phyloP scores from a whole-genome alignment of 73 alveolate species.

The Breviolum minutum region DNA sequence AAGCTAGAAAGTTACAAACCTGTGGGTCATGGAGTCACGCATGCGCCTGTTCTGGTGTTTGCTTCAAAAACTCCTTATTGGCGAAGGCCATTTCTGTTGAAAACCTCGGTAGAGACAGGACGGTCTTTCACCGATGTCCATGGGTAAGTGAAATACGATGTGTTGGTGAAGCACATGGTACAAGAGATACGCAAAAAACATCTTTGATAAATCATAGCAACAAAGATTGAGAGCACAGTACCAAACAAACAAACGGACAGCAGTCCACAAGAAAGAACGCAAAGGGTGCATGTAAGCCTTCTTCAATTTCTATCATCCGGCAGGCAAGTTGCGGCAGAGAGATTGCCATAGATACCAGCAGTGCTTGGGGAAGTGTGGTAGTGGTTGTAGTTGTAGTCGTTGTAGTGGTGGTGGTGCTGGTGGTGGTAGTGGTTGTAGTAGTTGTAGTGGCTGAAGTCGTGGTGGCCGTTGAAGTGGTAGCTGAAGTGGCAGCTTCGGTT shows the following conservation, averaged over 20 bases:
- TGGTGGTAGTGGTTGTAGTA: background rate
- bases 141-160: no score
- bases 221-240: background rate
- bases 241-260: background rate
- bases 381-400: slow-evolving; percentile 40
- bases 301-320: background rate
- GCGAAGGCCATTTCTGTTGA: background rate
- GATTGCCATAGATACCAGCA: background rate
- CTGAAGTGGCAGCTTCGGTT: no score
- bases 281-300: background rate
- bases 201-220: no score
- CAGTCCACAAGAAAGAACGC: background rate
- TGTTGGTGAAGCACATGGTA: no score
- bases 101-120: background rate
- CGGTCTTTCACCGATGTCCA: background rate
- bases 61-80: background rate
- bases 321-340: background rate
- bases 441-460: background rate
- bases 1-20: no score
- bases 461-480: no score
- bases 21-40: no score
- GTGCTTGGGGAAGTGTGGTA: background rate
- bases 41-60: slow-evolving; percentile 11
- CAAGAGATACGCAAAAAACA: no score
- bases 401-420: slow-evolving; percentile 14